Evolutionary conservation across 106 monocot species (phyloP).

Genomic region (Dendrobium chrysotoxum): DNA sequence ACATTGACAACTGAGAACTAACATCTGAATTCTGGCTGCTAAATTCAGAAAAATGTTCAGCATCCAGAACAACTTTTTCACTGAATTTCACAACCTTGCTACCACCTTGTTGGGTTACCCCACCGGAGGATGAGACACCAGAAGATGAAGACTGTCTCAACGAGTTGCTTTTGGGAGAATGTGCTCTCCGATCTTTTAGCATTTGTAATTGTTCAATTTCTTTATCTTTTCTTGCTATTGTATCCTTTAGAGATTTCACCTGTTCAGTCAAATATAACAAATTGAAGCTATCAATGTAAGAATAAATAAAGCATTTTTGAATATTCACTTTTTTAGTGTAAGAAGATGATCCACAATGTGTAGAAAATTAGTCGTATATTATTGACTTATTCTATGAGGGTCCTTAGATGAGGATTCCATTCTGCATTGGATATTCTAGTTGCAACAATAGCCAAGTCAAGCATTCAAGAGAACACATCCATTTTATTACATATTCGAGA

Average conservation of each 20-base stretch:
- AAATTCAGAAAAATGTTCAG: constrained; percentile 29
- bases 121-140: constrained; percentile 18
- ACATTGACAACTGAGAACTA: constrained; percentile 33
- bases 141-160: constrained; percentile 53
- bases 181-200: constrained; percentile 46
- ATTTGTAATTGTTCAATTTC: constrained; percentile 73
- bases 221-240: constrained; percentile 70
- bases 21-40: constrained; percentile 48
- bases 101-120: constrained; percentile 13
- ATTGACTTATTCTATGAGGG: neutral
- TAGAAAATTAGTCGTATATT: neutral
- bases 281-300: neutral
- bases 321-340: neutral
- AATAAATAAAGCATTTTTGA: neutral
- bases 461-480: neutral
- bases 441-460: neutral
- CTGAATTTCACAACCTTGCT: constrained; percentile 17
- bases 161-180: constrained; percentile 24
- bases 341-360: neutral
- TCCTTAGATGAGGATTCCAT: neutral
- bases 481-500: too few relatives aligned
- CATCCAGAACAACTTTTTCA: constrained; percentile 34
- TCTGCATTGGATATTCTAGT: neutral
- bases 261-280: constrained; percentile 20
- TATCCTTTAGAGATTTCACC: constrained; percentile 79